Evolutionary conservation across 768 basidiomycete genomes (phyloP).

Genomic region (Podaxis mareebaensis): DNA sequence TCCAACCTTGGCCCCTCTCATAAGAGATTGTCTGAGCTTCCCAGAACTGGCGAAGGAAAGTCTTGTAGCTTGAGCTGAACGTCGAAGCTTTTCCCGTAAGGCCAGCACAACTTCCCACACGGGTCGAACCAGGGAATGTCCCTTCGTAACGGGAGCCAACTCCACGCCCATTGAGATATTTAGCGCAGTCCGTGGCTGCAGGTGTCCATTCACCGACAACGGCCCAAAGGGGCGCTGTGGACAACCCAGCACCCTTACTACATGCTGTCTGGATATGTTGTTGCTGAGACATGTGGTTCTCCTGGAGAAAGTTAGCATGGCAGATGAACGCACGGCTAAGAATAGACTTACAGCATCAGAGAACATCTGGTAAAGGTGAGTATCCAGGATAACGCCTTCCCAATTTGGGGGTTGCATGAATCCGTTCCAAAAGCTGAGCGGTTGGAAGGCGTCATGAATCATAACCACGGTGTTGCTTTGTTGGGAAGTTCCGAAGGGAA

Average conservation of each 20-base stretch:
- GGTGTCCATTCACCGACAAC: conserved; percentile 90
- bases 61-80: conserved; percentile 80
- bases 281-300: conserved; percentile 43
- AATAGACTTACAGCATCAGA: conserved; percentile 45
- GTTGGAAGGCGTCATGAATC: conserved; percentile 81
- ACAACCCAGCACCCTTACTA: conserved; percentile 40
- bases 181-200: conserved; percentile 75
- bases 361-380: conserved; percentile 81
- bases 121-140: conserved; percentile 58
- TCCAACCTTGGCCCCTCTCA: conserved; percentile 72
- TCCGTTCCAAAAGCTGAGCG: conserved; percentile 66
- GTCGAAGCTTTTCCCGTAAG: conserved; percentile 72
- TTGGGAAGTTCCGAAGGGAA: conserved; percentile 34
- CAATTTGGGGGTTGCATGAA: conserved; percentile 55
- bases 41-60: conserved; percentile 78
- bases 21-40: conserved; percentile 81
- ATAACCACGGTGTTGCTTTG: conserved; percentile 68
- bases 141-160: conserved; percentile 68
- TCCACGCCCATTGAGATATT: conserved; percentile 84
- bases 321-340: conserved; percentile 3
- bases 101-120: conserved; percentile 73
- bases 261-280: conserved; percentile 69
- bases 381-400: conserved; percentile 76
- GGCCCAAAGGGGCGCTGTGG: conserved; percentile 68
- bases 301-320: conserved; percentile 29